Percentiles rank a stretch among this genome's conserved stretches.
phyloP scores from a whole-genome alignment of 441 rosid genomes.

The Kokia cookei region DNA sequence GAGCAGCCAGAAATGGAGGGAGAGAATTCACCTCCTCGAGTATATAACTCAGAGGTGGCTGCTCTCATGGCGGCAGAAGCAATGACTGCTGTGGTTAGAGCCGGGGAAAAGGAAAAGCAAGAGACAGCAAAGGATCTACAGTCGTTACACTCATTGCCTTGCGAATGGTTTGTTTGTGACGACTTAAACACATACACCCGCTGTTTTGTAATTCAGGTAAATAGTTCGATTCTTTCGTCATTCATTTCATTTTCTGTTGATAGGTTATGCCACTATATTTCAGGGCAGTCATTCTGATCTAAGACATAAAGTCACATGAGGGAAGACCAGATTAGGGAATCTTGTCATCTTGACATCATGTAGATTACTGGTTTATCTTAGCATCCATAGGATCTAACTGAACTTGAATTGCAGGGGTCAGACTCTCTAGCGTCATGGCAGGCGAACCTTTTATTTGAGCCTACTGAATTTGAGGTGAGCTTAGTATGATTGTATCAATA shows the following conservation, averaged over 20 bases:
- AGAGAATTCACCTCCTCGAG: conserved; percentile 20
- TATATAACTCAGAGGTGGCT: conserved; percentile 72
- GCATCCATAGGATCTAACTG: neutral
- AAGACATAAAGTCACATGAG: neutral
- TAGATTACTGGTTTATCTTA: neutral
- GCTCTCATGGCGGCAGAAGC: conserved; percentile 74
- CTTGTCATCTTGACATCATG: neutral
- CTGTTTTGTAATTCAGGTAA: conserved; percentile 81
- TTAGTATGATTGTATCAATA: neutral
- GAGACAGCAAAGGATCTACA: conserved; percentile 72
- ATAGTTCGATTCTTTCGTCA: conserved; percentile 10
- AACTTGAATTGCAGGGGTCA: conserved; percentile 51
- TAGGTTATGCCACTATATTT: neutral
- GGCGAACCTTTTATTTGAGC: conserved; percentile 86
- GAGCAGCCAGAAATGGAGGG: conserved; percentile 21
- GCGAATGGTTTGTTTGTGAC: conserved; percentile 93
- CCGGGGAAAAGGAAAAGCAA: conserved; percentile 75
- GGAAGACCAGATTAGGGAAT: neutral
- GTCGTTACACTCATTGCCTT: conserved; percentile 77
- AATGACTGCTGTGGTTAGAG: conserved; percentile 81
- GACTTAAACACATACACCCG: conserved; percentile 64
- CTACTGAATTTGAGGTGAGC: conserved; percentile 72
- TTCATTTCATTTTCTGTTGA: neutral
- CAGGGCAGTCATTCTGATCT: neutral
- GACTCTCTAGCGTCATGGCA: conserved; percentile 90